Conservation (phyloP, 2,329 filamentous ascomycete genomes). For the Polytolypa hystricis region DNA sequence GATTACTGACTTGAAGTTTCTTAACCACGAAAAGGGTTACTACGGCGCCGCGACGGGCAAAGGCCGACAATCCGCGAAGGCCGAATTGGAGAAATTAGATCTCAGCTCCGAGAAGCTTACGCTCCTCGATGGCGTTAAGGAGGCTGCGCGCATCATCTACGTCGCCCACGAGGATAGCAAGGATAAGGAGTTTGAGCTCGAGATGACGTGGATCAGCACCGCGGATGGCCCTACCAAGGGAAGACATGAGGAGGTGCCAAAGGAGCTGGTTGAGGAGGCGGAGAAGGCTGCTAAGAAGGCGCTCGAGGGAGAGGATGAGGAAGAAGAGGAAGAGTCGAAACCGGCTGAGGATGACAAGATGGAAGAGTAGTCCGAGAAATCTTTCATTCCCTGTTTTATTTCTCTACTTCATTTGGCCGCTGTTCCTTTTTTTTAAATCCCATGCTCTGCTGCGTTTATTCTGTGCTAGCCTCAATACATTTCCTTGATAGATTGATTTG, state of each 20-base stretch:
- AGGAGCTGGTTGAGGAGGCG: conserved; percentile 80
- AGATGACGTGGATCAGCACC: conserved; percentile 96
- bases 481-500: too few species aligned
- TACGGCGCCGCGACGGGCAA: conserved; percentile 97
- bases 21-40: conserved; percentile 66
- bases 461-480: too few species aligned
- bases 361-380: conserved; percentile 66
- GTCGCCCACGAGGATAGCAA: conserved; percentile 98
- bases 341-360: conserved; percentile 63
- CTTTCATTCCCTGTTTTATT: too few species aligned
- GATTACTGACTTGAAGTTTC: background rate
- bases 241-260: conserved; percentile 84
- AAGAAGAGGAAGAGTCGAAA: conserved; percentile 59
- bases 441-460: too few species aligned
- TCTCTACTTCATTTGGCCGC: too few species aligned
- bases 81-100: conserved; percentile 95
- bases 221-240: conserved; percentile 81
- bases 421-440: too few species aligned
- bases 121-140: conserved; percentile 80
- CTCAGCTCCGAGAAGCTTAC: conserved; percentile 65
- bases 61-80: conserved; percentile 91
- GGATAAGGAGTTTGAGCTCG: conserved; percentile 98
- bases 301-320: conserved; percentile 73
- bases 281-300: conserved; percentile 86
- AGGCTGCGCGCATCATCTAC: conserved; percentile 94